Conservation (phyloP, 441 rosid species). For the Erodium trifolium region DNA sequence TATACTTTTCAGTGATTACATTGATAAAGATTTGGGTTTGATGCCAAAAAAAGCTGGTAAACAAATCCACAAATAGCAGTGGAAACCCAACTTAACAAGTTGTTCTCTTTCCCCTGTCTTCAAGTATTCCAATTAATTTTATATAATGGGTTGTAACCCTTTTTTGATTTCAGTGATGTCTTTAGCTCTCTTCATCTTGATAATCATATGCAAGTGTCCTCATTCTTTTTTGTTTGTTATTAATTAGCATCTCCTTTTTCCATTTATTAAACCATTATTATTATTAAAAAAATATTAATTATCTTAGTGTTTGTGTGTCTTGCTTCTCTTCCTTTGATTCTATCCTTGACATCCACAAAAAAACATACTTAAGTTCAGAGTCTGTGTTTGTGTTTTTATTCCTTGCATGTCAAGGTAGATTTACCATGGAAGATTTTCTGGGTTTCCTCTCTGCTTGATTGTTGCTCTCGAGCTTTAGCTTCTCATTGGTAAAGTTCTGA, state of each 20-base stretch:
- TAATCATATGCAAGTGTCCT: conserved; percentile 1
- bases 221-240: conserved; percentile 6
- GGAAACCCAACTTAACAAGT: conserved; percentile 19
- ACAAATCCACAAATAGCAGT: not conserved
- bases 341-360: conserved; percentile 14
- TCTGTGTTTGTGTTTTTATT: conserved; percentile 16
- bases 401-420: not conserved
- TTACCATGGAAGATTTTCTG: no score
- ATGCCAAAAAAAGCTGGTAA: not conserved
- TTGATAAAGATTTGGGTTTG: not conserved
- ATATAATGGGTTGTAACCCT: conserved; percentile 8
- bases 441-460: no score
- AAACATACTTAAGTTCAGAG: conserved; percentile 21
- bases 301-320: conserved; percentile 10
- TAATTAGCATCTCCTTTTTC: not conserved
- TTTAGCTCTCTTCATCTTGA: conserved; percentile 1
- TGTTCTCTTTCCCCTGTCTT: conserved; percentile 20
- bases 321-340: conserved; percentile 20
- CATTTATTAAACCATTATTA: no score
- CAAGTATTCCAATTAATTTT: conserved; percentile 18
- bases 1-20: not conserved
- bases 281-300: no score
- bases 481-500: not conserved
- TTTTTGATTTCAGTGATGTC: conserved; percentile 3
- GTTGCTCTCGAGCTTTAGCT: no score